These are phyloP conservation scores for Leccinellum albellum DNA, from an alignment of 768 basidiomycete species.

Conservation along the genomic window DNA sequence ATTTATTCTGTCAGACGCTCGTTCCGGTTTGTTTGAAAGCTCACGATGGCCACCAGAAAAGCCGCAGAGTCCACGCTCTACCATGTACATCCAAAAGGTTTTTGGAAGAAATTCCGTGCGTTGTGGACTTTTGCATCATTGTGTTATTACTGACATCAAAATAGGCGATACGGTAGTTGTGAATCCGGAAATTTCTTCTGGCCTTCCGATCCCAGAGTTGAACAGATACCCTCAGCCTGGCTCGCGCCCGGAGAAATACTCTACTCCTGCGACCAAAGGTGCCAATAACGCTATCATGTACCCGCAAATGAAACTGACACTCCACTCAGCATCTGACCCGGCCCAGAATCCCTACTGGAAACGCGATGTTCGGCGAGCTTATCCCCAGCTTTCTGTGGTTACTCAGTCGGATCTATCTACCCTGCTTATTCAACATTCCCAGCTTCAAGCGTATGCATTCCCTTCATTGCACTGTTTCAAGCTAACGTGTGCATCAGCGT, in stretches of 20 bases:
- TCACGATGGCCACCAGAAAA: constrained; percentile 68
- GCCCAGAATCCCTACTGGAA: constrained; percentile 95
- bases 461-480: neutral
- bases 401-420: constrained; percentile 80
- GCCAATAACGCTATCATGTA: constrained; percentile 8
- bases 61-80: constrained; percentile 86
- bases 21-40: constrained; percentile 6
- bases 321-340: constrained; percentile 67
- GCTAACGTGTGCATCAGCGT: constrained; percentile 39
- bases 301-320: constrained; percentile 9
- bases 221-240: constrained; percentile 85
- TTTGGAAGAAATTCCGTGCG: constrained; percentile 96
- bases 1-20: neutral
- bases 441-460: constrained; percentile 54
- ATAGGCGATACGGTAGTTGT: constrained; percentile 80
- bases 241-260: constrained; percentile 83
- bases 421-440: constrained; percentile 78
- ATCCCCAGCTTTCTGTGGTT: constrained; percentile 87
- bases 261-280: constrained; percentile 89
- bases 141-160: constrained; percentile 3
- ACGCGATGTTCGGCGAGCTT: constrained; percentile 87
- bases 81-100: constrained; percentile 84
- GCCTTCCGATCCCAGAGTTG: constrained; percentile 70
- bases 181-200: constrained; percentile 88
- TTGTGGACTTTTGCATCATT: constrained; percentile 7